Conservation (phyloP, 768 basidiomycete species). For the Hebeloma cylindrosporum region DNA sequence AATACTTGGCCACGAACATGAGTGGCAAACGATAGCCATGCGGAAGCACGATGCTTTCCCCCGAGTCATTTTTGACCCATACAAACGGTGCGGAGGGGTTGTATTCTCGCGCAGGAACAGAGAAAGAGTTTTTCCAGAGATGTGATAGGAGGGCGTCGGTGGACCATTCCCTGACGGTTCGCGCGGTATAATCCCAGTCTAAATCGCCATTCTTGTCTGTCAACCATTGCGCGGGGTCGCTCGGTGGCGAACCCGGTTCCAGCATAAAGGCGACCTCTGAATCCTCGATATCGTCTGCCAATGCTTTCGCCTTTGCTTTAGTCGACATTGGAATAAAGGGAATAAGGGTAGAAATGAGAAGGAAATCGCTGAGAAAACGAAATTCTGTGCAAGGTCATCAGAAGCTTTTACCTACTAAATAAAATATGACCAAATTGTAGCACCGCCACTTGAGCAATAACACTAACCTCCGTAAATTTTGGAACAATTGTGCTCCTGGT, state of each 20-base stretch:
- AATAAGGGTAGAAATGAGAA: background rate
- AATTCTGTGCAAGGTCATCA: slow-evolving; percentile 11
- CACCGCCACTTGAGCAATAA: background rate
- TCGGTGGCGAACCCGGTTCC: slow-evolving; percentile 1
- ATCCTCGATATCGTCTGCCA: slow-evolving; percentile 14
- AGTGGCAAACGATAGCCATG: slow-evolving; percentile 42
- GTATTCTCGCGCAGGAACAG: slow-evolving; percentile 20
- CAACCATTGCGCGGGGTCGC: slow-evolving; percentile 14
- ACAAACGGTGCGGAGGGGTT: slow-evolving; percentile 22
- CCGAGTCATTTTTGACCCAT: slow-evolving; percentile 13
- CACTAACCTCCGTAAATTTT: background rate
- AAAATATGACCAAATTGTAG: background rate
- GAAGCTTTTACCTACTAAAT: background rate
- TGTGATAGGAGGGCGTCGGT: slow-evolving; percentile 19
- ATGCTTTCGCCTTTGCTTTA: slow-evolving; percentile 10
- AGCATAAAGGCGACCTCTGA: slow-evolving; percentile 13
- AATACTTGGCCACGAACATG: slow-evolving; percentile 44
- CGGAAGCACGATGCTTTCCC: slow-evolving; percentile 30
- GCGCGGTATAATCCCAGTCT: slow-evolving; percentile 22
- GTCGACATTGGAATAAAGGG: slow-evolving; percentile 6
- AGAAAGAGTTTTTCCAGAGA: slow-evolving; percentile 18
- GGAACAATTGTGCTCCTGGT: too few species aligned
- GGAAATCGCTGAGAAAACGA: slow-evolving; percentile 7
- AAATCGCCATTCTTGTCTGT: slow-evolving; percentile 19
- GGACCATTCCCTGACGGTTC: slow-evolving; percentile 14